Conservation (phyloP, 1,284 basidiomycete species). For the Sanguinoderma infundibulare region DNA sequence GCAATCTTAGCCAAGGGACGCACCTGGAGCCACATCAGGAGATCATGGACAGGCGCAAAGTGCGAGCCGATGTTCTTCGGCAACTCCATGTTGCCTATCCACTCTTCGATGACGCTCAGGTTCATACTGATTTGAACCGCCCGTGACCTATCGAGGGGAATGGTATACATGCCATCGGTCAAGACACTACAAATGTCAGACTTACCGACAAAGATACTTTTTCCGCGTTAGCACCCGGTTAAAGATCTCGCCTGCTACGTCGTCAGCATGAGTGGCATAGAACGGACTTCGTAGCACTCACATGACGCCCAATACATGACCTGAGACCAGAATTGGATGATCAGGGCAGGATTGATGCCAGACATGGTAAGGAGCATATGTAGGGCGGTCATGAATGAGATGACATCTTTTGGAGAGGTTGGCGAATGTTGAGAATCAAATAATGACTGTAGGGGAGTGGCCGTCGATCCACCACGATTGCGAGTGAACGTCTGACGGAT, state of each 20-base stretch:
- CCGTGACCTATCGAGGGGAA: constrained; percentile 56
- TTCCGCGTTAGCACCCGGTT: constrained; percentile 92
- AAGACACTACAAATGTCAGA: constrained; percentile 8
- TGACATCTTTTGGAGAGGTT: constrained; percentile 68
- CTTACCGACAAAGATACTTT: constrained; percentile 90
- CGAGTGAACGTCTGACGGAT: constrained; percentile 64
- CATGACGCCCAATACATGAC: constrained; percentile 92
- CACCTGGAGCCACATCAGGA: constrained; percentile 89
- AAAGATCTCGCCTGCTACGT: constrained; percentile 81
- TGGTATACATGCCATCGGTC: background rate
- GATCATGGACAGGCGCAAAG: constrained; percentile 84
- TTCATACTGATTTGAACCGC: constrained; percentile 94
- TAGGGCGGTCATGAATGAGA: constrained; percentile 86
- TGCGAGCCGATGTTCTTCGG: constrained; percentile 83
- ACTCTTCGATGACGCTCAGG: constrained; percentile 87
- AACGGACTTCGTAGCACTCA: constrained; percentile 41
- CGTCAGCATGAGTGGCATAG: constrained; percentile 33
- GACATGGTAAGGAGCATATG: constrained; percentile 87
- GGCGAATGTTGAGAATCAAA: constrained; percentile 51
- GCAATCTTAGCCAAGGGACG: constrained; percentile 18
- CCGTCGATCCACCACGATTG: constrained; percentile 46
- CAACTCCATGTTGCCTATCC: constrained; percentile 83
- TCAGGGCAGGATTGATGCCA: constrained; percentile 90
- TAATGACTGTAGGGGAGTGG: constrained; percentile 52
- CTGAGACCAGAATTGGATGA: constrained; percentile 93